Evolutionary conservation across 1,284 basidiomycete species (phyloP).

Genomic region (Ustilago bromivora): DNA sequence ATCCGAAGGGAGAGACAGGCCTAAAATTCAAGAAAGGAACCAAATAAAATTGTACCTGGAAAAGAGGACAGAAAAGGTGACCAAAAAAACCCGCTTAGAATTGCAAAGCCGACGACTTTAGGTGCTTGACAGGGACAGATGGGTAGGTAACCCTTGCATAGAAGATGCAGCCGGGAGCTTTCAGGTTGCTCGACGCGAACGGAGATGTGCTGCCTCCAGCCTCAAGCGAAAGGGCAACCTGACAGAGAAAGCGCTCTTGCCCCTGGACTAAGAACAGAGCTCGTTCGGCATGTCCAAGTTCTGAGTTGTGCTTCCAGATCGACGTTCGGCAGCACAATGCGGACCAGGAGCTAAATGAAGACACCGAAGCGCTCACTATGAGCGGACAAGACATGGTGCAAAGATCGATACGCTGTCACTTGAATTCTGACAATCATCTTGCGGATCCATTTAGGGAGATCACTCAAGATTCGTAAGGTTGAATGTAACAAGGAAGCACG

Average conservation of each 20-base stretch:
- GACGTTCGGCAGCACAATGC: constrained; percentile 27
- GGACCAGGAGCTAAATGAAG: neutral
- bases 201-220: neutral
- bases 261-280: neutral
- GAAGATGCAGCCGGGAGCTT: constrained; percentile 14
- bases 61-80: neutral
- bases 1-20: no score
- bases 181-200: neutral
- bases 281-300: constrained; percentile 10
- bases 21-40: neutral
- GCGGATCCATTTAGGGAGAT: neutral
- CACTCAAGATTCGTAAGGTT: neutral
- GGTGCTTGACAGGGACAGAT: neutral
- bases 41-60: neutral
- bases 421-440: neutral
- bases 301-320: constrained; percentile 17
- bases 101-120: neutral
- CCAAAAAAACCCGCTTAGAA: neutral
- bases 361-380: neutral
- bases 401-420: neutral
- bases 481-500: neutral
- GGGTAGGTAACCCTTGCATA: constrained; percentile 29
- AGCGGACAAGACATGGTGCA: neutral
- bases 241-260: neutral
- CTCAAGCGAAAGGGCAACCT: neutral